Base-by-base conservation (phyloP, 2,329 filamentous ascomycete genomes). In the Zasmidium cellare region DNA sequence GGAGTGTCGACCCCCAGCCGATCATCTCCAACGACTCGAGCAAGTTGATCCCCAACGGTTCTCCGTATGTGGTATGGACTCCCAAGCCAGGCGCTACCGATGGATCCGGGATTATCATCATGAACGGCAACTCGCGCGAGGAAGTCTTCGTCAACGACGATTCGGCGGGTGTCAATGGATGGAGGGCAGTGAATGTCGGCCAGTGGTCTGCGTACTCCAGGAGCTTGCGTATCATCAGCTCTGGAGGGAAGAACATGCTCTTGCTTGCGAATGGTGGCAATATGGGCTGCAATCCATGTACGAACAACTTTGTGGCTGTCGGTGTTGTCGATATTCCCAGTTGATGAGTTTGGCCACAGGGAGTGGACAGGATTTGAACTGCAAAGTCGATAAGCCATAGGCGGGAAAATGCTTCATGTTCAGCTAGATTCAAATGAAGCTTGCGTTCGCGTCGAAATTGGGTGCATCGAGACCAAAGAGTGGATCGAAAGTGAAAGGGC, bases 41-140 rank as follows among this genome's bases (percentile, higher is more conserved):
- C 25, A 77, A 74, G 5, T n/a, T 31, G 0, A 67, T 75, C 14
- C 76, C 80, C 0, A 75, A 66, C 2, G 76, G 77, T 3, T 78
- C 76, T 1, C 81, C 81, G 1, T 82, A 82, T 58, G 74, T 79
- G 0, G 76, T 80, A 1, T 83, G 80, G 80, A 79, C 49, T 35
- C 14, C 12, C 3, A 19, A 35, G 14, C 41, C 41, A 6, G 41
- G 41, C 7, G 28, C 14, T 3, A 51, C 24, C 23, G 24, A 35
- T 18, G 49, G 49, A 31, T n/a, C 12, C 9, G 49, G 49, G n/a
- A 19, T 51, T n/a, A 18, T 51, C 18, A 51, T 51, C 49, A 51
- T 51, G 49, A 38, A 51, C 25, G 49, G 49, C 19, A 41, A 19
- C 19, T 51, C 49, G 7, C 49, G 49, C 2, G 49, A 51, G 28